phyloP scores from a whole-genome alignment of 2,329 filamentous ascomycete species.

The Kalmusia sp. region DNA sequence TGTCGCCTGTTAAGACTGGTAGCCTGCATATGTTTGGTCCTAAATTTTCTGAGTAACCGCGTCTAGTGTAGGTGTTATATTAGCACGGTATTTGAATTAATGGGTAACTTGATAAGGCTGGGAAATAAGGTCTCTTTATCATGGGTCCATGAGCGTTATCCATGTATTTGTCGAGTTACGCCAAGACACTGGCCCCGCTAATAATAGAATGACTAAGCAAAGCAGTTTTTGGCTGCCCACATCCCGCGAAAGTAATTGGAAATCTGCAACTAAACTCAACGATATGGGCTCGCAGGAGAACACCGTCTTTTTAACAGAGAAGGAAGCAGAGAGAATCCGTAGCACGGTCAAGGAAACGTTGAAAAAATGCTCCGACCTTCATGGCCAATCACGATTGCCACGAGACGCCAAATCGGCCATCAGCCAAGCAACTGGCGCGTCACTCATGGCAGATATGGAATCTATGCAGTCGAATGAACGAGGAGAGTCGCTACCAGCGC shows the following conservation, averaged over 20 bases:
- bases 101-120: too few species aligned
- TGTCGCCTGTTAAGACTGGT: too few species aligned
- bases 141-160: too few species aligned
- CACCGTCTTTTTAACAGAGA: constrained; percentile 35
- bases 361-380: constrained; percentile 23
- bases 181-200: too few species aligned
- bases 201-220: too few species aligned
- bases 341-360: constrained; percentile 28
- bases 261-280: neutral
- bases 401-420: constrained; percentile 31
- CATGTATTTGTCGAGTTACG: too few species aligned
- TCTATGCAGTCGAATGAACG: constrained; percentile 26
- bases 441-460: constrained; percentile 40
- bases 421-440: constrained; percentile 36
- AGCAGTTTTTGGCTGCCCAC: constrained; percentile 4
- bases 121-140: too few species aligned
- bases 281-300: constrained; percentile 24
- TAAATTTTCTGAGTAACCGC: too few species aligned
- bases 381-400: constrained; percentile 21
- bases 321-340: constrained; percentile 35
- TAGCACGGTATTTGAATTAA: too few species aligned
- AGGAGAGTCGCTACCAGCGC: constrained; percentile 26
- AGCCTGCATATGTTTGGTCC: too few species aligned
- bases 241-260: neutral
- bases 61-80: too few species aligned